These are phyloP conservation scores for Xylaria cubensis DNA, from an alignment of 495 filamentous ascomycete genomes.

Conservation along the genomic window DNA sequence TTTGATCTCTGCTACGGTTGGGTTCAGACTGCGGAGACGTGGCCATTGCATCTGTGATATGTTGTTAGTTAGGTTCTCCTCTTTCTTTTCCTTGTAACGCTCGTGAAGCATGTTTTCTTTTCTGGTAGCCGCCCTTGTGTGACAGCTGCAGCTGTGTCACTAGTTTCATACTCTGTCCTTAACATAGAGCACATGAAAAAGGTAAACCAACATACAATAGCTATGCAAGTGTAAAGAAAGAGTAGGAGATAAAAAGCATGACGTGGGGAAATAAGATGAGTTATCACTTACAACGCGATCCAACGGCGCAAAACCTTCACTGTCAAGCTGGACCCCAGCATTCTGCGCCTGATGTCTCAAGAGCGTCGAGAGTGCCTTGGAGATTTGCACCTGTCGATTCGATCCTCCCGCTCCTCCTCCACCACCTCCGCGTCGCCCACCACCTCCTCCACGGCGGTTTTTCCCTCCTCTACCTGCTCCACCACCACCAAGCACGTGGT, in stretches of 20 bases:
- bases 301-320: conserved; percentile 80
- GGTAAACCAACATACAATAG: background rate
- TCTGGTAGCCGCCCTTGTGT: background rate
- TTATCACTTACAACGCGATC: conserved; percentile 72
- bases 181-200: background rate
- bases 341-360: conserved; percentile 84
- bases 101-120: too few species aligned
- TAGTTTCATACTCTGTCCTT: background rate
- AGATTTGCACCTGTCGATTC: conserved; percentile 69
- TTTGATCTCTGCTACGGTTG: conserved; percentile 76
- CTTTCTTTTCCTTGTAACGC: background rate
- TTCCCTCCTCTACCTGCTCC: conserved; percentile 21
- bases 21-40: conserved; percentile 69
- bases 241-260: too few species aligned
- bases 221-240: background rate
- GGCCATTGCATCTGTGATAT: conserved; percentile 68
- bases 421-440: conserved; percentile 41
- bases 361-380: conserved; percentile 79
- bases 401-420: conserved; percentile 39
- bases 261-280: background rate
- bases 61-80: conserved; percentile 12
- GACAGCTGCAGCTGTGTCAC: background rate
- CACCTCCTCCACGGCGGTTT: conserved; percentile 25
- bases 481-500: conserved; percentile 26
- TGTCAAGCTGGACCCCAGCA: conserved; percentile 77